These are phyloP conservation scores for Phytophthora rubi DNA, from an alignment of 352 stramenopile genomes.

Conservation along the genomic window DNA sequence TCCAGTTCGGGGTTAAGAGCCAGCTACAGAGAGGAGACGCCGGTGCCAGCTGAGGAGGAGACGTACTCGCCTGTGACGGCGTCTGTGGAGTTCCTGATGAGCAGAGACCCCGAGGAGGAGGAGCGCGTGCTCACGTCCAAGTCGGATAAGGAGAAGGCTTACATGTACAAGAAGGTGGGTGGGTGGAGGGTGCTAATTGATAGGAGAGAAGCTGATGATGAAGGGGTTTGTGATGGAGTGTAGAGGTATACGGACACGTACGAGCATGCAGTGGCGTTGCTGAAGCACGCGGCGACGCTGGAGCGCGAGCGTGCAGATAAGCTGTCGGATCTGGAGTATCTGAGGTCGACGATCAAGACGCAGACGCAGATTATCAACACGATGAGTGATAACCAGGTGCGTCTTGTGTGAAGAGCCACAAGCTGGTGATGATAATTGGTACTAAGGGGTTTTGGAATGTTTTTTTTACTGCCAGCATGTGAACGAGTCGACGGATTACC, in stretches of 20 bases:
- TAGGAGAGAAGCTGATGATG: neutral
- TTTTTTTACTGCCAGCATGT: constrained; percentile 22
- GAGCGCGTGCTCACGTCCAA: constrained; percentile 60
- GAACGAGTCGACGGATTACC: constrained; percentile 41
- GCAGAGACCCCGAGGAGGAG: constrained; percentile 62
- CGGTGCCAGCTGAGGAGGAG: constrained; percentile 9
- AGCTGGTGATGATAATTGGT: neutral
- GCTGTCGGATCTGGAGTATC: constrained; percentile 51
- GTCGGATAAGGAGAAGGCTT: constrained; percentile 65
- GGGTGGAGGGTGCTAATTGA: neutral
- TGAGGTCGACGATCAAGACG: constrained; percentile 54
- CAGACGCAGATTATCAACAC: constrained; percentile 65
- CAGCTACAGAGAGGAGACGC: constrained; percentile 1
- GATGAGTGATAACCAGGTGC: constrained; percentile 53
- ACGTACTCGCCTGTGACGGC: constrained; percentile 31
- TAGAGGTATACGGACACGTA: constrained; percentile 80
- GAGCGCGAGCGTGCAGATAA: constrained; percentile 47
- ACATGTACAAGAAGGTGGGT: constrained; percentile 78
- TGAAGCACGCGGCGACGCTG: constrained; percentile 53
- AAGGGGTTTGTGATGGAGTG: neutral
- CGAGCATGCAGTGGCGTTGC: constrained; percentile 55
- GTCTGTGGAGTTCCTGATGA: constrained; percentile 69
- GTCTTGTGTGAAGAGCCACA: neutral
- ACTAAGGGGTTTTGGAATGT: constrained; percentile 13
- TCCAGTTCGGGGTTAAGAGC: constrained; percentile 3